These are phyloP conservation scores for Gynostemma pentaphyllum DNA, from an alignment of 306 rosid species.

Conservation along the genomic window DNA sequence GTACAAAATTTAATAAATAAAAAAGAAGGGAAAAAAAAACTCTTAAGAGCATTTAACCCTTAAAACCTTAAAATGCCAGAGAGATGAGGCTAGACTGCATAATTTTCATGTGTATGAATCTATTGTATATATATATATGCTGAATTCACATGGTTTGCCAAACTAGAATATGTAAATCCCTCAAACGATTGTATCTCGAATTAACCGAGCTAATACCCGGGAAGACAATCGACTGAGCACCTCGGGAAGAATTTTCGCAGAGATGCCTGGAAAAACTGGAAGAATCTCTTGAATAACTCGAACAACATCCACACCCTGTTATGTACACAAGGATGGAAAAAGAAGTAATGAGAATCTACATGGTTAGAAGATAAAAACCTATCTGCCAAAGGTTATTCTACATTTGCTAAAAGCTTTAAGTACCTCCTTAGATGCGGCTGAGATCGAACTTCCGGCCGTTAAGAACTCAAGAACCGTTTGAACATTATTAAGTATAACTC, in stretches of 20 bases:
- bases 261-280: conserved; percentile 77
- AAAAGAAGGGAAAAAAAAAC: neutral
- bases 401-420: conserved; percentile 4
- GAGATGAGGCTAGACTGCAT: conserved; percentile 3
- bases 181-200: conserved; percentile 73
- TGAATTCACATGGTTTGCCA: neutral
- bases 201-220: conserved; percentile 74
- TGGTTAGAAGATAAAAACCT: neutral
- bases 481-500: conserved; percentile 80
- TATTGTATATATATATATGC: neutral
- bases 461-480: conserved; percentile 73
- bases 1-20: neutral
- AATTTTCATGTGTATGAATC: neutral
- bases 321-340: conserved; percentile 9
- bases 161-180: neutral
- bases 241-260: conserved; percentile 74
- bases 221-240: conserved; percentile 72
- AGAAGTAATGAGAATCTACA: neutral
- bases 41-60: neutral
- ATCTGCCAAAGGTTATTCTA: neutral
- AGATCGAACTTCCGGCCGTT: conserved; percentile 71
- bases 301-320: conserved; percentile 46
- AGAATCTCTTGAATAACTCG: conserved; percentile 68
- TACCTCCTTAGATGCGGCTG: conserved; percentile 64
- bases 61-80: neutral